A percentile compares a stretch with the other conserved stretches of the same genome.
These are phyloP conservation scores for Aspergillus carbonarius DNA, from an alignment of 2,329 filamentous ascomycete species.

Conservation along the genomic window DNA sequence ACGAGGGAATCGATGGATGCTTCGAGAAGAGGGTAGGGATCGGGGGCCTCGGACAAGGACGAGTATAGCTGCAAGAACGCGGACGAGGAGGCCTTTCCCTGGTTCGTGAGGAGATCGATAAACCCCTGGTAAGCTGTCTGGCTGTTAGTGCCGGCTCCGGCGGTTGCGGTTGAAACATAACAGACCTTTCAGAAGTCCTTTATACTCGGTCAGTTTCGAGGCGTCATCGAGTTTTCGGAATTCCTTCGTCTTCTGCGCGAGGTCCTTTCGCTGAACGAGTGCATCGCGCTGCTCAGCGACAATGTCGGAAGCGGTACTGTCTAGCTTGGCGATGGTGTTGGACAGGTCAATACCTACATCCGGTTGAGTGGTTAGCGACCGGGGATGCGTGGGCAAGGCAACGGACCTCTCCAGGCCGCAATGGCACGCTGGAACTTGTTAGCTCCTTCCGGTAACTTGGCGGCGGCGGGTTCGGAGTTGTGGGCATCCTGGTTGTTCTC, in stretches of 20 bases:
- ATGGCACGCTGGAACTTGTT: slow-evolving; percentile 98
- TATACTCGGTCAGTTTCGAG: slow-evolving; percentile 82
- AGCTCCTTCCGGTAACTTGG: slow-evolving; percentile 55
- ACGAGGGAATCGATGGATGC: slow-evolving; percentile 94
- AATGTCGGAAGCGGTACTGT: slow-evolving; percentile 92
- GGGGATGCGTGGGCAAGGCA: not conserved
- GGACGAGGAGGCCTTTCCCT: slow-evolving; percentile 90
- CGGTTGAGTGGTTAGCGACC: slow-evolving; percentile 4
- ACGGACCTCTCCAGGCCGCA: slow-evolving; percentile 86
- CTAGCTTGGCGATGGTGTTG: slow-evolving; percentile 77
- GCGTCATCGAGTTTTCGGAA: slow-evolving; percentile 92
- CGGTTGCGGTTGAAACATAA: not conserved
- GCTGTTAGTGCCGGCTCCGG: slow-evolving; percentile 10
- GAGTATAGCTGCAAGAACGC: slow-evolving; percentile 93
- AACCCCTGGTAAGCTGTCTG: slow-evolving; percentile 86
- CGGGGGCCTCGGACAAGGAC: slow-evolving; percentile 88
- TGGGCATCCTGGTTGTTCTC: slow-evolving; percentile 29
- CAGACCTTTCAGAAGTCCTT: slow-evolving; percentile 79
- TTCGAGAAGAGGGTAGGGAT: slow-evolving; percentile 94
- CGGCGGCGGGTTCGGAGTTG: slow-evolving; percentile 24
- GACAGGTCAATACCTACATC: slow-evolving; percentile 78
- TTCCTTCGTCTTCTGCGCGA: slow-evolving; percentile 99
- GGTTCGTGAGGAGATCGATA: slow-evolving; percentile 93
- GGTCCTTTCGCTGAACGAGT: slow-evolving; percentile 91
- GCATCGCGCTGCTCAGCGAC: slow-evolving; percentile 90